Base-by-base conservation (phyloP, 805 yeast species). In the Wickerhamomyces sydowiorum region DNA sequence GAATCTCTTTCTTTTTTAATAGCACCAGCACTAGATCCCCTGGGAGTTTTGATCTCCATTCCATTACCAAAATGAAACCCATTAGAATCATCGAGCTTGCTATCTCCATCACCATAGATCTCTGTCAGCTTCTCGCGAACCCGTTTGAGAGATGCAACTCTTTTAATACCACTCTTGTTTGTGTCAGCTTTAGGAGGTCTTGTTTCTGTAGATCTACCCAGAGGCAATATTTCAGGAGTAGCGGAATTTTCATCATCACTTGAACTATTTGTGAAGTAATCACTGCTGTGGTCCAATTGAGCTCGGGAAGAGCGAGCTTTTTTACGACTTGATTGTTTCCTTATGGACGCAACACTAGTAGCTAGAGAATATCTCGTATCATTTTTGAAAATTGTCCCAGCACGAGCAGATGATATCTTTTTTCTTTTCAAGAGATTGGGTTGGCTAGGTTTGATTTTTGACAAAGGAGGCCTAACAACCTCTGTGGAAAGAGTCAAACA, bases 401-500 rank as follows among this genome's bases (percentile, higher is more conserved):
- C 12, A 12, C 12, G 8, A 8, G 27, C 27, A 8, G 30, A 27
- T 12, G 14, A 12, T 14, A 27, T 27, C 30, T 27, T 27, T 9
- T n/a, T 9, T 7, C 15, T 8, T 12, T 7, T 12, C 30, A 14
- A 9, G 6, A 12, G n/a, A 9, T 13, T 7, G 10, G 23, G 7
- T 5, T 19, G 5, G 8, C 3, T 3, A 5, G 9, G 15, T 32
- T 32, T 22, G 21, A 40, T 17, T 6, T 48, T 43, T 8, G 34
- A 42, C 29, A 49, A 46, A 1, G 52, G 40, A 2, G 36, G 18
- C 17, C 53, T 42, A 3, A 6, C 12, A 2, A 23, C 18, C 4
- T 15, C 21, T 6, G 12, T 14, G 22, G 50, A 44, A 27, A 52
- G 30, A 1, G 13, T 15, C 7, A 47, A 30, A 3, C 9, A 29